These are phyloP conservation scores for Trichoderma sp. DNA, from an alignment of 2,329 filamentous ascomycete species.

Conservation along the genomic window DNA sequence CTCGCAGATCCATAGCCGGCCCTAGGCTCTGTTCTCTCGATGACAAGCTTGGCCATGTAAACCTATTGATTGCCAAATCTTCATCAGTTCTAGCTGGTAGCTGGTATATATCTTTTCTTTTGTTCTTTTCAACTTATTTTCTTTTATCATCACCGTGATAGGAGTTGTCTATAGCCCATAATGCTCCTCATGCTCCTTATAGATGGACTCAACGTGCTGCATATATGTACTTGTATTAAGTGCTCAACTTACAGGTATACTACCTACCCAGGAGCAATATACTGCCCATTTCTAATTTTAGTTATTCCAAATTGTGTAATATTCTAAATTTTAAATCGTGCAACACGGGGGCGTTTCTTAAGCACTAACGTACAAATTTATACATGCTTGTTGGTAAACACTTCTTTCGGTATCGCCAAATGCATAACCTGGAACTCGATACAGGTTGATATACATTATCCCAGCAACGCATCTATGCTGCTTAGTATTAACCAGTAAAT, in stretches of 20 bases:
- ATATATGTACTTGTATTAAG: background rate
- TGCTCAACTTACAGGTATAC: background rate
- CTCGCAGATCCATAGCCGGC: background rate
- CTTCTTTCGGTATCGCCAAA: background rate
- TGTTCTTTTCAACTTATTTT: background rate
- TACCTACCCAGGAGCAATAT: no score
- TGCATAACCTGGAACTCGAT: background rate
- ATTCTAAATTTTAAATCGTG: background rate
- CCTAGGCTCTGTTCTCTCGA: background rate
- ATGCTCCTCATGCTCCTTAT: background rate
- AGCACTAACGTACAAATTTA: background rate
- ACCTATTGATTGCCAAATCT: background rate
- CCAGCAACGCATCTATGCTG: background rate
- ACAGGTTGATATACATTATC: background rate
- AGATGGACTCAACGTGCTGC: background rate
- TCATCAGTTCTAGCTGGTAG: background rate
- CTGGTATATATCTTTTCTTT: background rate
- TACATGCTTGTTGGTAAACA: no score
- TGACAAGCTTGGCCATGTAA: background rate
- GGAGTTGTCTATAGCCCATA: background rate
- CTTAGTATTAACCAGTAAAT: background rate
- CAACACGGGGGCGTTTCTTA: rapidly evolving
- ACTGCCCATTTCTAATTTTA: no score
- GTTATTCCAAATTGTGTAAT: background rate
- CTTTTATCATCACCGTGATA: background rate